These are phyloP conservation scores for Colletotrichum musicola DNA, from an alignment of 2,329 filamentous ascomycete genomes.

Conservation along the genomic window DNA sequence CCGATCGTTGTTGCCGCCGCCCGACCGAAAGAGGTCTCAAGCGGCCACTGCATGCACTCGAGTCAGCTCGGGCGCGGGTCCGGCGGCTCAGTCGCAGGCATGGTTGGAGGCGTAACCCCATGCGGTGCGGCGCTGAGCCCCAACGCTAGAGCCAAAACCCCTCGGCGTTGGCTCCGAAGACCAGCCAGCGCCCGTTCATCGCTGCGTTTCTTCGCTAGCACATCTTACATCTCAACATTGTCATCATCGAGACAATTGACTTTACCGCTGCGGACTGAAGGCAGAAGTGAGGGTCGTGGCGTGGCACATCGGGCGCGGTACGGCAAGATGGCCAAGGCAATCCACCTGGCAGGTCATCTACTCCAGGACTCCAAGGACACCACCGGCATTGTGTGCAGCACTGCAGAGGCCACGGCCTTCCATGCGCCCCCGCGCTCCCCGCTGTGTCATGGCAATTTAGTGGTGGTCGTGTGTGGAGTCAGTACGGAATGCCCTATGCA, in stretches of 20 bases:
- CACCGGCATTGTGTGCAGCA: conserved; percentile 13
- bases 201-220: not conserved
- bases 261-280: too few species aligned
- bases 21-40: too few species aligned
- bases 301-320: not conserved
- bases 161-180: conserved; percentile 20
- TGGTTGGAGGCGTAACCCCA: not conserved
- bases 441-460: conserved; percentile 12
- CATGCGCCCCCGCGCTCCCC: conserved; percentile 8
- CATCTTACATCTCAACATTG: not conserved
- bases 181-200: not conserved
- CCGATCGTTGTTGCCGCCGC: too few species aligned
- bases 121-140: not conserved
- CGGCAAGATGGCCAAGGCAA: not conserved
- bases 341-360: too few species aligned
- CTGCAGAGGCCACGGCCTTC: conserved; percentile 5
- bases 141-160: not conserved
- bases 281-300: not conserved
- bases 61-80: not conserved
- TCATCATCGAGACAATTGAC: not conserved
- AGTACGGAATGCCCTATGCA: not conserved
- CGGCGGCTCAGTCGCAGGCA: not conserved
- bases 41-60: too few species aligned
- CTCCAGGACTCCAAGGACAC: too few species aligned
- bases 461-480: conserved; percentile 9